phyloP scores from a whole-genome alignment of 1,284 basidiomycete species.

The Sanghuangporus sanghuang region DNA sequence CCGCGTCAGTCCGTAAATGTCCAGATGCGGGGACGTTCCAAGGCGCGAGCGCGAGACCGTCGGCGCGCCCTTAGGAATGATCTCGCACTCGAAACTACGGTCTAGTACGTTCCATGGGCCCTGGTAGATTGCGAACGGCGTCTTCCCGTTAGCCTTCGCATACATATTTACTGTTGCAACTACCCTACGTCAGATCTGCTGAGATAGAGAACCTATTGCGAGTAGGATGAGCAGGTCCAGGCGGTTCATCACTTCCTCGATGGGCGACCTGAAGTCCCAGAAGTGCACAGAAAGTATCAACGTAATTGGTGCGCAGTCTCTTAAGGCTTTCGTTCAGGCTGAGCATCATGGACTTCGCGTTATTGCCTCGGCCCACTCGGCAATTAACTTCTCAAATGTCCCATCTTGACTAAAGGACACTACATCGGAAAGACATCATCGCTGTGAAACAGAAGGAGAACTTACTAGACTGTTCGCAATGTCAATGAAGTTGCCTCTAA shows the following conservation, averaged over 20 bases:
- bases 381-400: too few relatives aligned
- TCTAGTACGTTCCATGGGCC: conserved; percentile 45
- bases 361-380: too few relatives aligned
- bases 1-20: not conserved
- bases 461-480: too few relatives aligned
- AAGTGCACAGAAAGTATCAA: too few relatives aligned
- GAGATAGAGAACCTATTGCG: too few relatives aligned
- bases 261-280: not conserved
- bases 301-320: too few relatives aligned
- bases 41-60: not conserved
- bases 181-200: conserved; percentile 42
- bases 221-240: conserved; percentile 24
- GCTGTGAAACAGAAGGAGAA: too few relatives aligned
- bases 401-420: too few relatives aligned
- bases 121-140: conserved; percentile 53
- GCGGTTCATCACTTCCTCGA: not conserved
- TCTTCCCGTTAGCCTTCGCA: conserved; percentile 39
- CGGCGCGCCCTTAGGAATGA: not conserved
- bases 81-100: conserved; percentile 38
- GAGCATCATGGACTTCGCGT: too few relatives aligned
- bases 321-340: too few relatives aligned
- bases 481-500: too few relatives aligned
- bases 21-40: not conserved
- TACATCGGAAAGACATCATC: too few relatives aligned
- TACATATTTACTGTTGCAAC: conserved; percentile 49